These are phyloP conservation scores for Sorghum bicolor DNA, from an alignment of 176 grass and related monocot genomes.

Conservation along the genomic window DNA sequence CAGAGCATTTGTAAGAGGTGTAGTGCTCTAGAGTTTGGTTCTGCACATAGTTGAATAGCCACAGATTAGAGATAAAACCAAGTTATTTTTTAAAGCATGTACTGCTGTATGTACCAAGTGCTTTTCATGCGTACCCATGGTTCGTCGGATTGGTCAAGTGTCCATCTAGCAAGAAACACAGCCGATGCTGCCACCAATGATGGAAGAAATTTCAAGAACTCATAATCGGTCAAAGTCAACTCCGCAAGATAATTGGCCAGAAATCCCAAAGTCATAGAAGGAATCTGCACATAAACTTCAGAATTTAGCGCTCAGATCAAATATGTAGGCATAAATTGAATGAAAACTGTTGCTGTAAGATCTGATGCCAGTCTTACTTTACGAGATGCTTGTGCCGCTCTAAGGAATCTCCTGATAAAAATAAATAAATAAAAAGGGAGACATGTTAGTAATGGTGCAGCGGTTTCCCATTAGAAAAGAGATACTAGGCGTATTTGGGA, in stretches of 20 bases:
- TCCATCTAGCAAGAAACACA: slow-evolving; percentile 65
- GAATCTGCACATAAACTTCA: slow-evolving; percentile 31
- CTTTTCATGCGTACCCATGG: slow-evolving; percentile 52
- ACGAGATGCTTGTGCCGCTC: slow-evolving; percentile 53
- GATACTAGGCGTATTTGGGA: neutral
- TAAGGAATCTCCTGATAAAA: slow-evolving; percentile 66
- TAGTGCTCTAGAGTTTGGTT: slow-evolving; percentile 66
- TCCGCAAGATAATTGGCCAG: slow-evolving; percentile 72
- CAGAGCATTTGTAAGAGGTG: slow-evolving; percentile 45
- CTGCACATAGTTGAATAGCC: slow-evolving; percentile 28
- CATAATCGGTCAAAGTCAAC: slow-evolving; percentile 58
- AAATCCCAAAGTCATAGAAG: slow-evolving; percentile 38
- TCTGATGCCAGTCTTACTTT: slow-evolving; percentile 47
- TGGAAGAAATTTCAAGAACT: slow-evolving; percentile 66
- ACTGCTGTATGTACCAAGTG: neutral
- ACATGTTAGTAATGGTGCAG: neutral
- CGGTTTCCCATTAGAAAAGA: neutral
- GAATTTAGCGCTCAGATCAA: neutral
- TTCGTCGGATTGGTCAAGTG: slow-evolving; percentile 52
- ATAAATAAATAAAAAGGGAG: neutral
- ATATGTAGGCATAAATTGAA: neutral
- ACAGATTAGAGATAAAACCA: neutral
- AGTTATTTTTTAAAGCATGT: neutral
- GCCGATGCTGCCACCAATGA: slow-evolving; percentile 61
- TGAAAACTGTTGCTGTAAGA: neutral